Conservation (phyloP, 1,139 yeast genomes). For the Candida dubliniensis region DNA sequence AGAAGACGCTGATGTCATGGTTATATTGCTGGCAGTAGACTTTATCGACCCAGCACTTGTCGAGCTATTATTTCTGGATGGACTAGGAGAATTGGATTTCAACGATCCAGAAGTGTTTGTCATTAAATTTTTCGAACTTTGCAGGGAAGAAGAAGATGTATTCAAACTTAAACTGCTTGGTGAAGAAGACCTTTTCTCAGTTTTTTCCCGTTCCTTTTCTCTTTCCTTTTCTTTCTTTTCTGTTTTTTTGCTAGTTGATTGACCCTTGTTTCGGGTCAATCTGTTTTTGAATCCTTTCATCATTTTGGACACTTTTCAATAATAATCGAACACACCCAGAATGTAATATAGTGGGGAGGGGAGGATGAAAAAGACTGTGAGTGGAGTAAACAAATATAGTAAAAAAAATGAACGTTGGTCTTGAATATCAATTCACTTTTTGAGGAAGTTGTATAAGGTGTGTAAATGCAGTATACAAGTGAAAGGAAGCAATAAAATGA, state of each 20-base stretch:
- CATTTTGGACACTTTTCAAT: slow-evolving; percentile 28
- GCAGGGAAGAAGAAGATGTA: slow-evolving; percentile 18
- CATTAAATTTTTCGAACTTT: slow-evolving; percentile 30
- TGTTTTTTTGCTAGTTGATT: slow-evolving; percentile 36
- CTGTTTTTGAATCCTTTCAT: slow-evolving; percentile 54
- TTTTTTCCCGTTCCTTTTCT: slow-evolving; percentile 31
- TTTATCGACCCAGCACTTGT: slow-evolving; percentile 32
- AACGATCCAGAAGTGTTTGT: slow-evolving; percentile 22
- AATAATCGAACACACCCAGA: neutral
- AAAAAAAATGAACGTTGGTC: too few species aligned
- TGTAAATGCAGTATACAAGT: too few species aligned
- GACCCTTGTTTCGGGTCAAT: slow-evolving; percentile 47
- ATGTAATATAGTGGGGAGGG: neutral
- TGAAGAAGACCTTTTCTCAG: slow-evolving; percentile 15
- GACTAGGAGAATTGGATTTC: slow-evolving; percentile 32
- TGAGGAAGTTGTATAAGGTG: too few species aligned
- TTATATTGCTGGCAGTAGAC: slow-evolving; percentile 19
- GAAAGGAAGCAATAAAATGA: too few species aligned
- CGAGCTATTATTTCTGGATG: slow-evolving; percentile 27
- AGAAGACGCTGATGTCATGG: slow-evolving; percentile 15
- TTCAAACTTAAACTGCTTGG: slow-evolving; percentile 7
- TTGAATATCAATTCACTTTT: too few species aligned
- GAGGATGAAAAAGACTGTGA: neutral
- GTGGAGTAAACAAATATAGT: too few species aligned
- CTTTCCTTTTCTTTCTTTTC: slow-evolving; percentile 33